Percentiles rank a stretch among this genome's conserved stretches.
phyloP scores from a whole-genome alignment of 164 flowering plant species.

The Taxillus chinensis region DNA sequence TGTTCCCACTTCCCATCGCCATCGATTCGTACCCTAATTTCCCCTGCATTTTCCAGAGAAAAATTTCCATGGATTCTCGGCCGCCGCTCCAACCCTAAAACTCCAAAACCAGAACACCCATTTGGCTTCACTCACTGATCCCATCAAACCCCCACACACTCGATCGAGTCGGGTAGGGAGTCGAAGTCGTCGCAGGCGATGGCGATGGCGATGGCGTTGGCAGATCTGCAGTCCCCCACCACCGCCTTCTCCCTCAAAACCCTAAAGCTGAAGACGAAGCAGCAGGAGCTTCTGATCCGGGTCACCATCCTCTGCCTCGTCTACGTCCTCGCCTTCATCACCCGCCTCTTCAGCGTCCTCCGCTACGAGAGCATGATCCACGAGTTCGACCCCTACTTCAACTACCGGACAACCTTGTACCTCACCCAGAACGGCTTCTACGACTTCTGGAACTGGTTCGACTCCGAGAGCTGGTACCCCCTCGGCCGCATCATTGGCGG shows the following conservation, averaged over 20 bases:
- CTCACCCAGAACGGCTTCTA: constrained; percentile 78
- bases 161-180: background rate
- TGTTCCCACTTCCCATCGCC: too few species aligned
- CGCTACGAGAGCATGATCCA: constrained; percentile 98
- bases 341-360: constrained; percentile 79
- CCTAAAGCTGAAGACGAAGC: constrained; percentile 75
- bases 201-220: constrained; percentile 13
- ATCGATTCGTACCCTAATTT: too few species aligned
- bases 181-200: constrained; percentile 5
- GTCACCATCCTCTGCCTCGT: constrained; percentile 55
- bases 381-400: constrained; percentile 96
- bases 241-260: constrained; percentile 26
- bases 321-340: constrained; percentile 70
- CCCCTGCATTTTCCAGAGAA: too few species aligned
- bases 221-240: constrained; percentile 13
- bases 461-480: constrained; percentile 95
- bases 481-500: constrained; percentile 93
- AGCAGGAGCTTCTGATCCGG: constrained; percentile 82
- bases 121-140: background rate
- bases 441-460: constrained; percentile 99
- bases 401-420: constrained; percentile 75
- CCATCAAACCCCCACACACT: constrained; percentile 11
- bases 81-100: too few species aligned
- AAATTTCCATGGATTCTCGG: too few species aligned
- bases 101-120: too few species aligned